Evolutionary conservation across 257 asterid genomes (phyloP).

Genomic region (Penstemon barbatus): DNA sequence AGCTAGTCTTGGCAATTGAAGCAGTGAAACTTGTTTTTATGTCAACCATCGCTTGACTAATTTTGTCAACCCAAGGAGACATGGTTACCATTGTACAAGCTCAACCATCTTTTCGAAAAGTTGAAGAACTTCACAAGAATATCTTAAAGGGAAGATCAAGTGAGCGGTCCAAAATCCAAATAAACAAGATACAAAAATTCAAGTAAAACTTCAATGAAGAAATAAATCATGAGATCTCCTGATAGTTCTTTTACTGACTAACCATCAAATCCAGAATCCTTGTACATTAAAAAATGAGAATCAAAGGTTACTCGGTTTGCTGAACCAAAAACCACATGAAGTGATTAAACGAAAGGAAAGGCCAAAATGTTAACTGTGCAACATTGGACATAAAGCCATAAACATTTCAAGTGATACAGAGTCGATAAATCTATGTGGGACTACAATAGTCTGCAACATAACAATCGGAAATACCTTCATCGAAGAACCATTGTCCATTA

Average conservation of each 20-base stretch:
- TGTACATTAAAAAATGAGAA: not conserved
- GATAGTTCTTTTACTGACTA: constrained; percentile 12
- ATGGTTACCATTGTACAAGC: not conserved
- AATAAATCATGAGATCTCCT: constrained; percentile 1
- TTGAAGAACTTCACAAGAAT: constrained; percentile 11
- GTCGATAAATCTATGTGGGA: constrained; percentile 1
- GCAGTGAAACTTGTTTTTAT: constrained; percentile 17
- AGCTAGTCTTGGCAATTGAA: constrained; percentile 17
- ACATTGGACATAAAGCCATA: not conserved
- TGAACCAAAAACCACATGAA: constrained; percentile 13
- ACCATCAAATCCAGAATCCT: constrained; percentile 19
- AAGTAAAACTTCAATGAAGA: constrained; percentile 19
- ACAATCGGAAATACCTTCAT: constrained; percentile 55
- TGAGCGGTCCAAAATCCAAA: not conserved
- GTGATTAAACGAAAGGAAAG: constrained; percentile 14
- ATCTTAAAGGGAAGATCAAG: constrained; percentile 3
- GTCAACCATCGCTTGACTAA: constrained; percentile 15
- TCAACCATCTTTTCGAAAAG: not conserved
- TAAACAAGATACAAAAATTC: constrained; percentile 7
- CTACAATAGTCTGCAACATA: constrained; percentile 15
- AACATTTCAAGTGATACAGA: constrained; percentile 1
- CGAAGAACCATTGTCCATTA: constrained; percentile 42
- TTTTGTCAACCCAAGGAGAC: not conserved
- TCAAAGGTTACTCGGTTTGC: constrained; percentile 4
- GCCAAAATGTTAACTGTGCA: constrained; percentile 9